These are phyloP conservation scores for Teratosphaeria nubilosa DNA, from an alignment of 2,329 filamentous ascomycete species.

Conservation along the genomic window DNA sequence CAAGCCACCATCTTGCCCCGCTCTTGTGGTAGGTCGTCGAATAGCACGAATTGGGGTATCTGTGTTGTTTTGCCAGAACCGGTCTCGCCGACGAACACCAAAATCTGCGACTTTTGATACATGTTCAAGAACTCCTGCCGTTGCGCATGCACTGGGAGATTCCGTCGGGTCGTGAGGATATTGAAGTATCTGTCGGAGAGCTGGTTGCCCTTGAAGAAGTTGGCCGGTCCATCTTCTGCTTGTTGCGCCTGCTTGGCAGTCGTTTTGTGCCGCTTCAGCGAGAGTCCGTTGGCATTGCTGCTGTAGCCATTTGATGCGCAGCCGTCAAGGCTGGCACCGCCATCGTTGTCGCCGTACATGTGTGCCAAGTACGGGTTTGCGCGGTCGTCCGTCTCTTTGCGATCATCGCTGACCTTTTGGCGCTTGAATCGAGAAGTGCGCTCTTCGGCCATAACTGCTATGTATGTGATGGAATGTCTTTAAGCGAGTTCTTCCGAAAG, in stretches of 20 bases:
- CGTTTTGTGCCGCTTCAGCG: constrained; percentile 66
- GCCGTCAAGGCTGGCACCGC: constrained; percentile 8
- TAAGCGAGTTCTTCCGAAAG: not conserved
- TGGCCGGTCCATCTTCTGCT: constrained; percentile 70
- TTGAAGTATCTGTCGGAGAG: constrained; percentile 80
- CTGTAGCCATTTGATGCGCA: constrained; percentile 20
- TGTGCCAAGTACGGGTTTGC: constrained; percentile 88
- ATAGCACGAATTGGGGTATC: constrained; percentile 96
- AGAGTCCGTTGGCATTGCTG: constrained; percentile 14
- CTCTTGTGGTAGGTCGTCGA: constrained; percentile 84
- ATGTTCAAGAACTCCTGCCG: constrained; percentile 84
- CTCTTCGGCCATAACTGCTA: not conserved
- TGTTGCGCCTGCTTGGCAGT: constrained; percentile 63
- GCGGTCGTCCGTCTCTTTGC: constrained; percentile 35
- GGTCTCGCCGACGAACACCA: constrained; percentile 97
- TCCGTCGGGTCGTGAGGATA: constrained; percentile 73
- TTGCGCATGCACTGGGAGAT: constrained; percentile 86
- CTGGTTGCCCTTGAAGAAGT: constrained; percentile 71
- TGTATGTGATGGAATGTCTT: not conserved
- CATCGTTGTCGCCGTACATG: constrained; percentile 43
- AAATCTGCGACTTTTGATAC: constrained; percentile 88
- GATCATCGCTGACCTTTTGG: constrained; percentile 48
- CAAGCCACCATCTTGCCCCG: constrained; percentile 87
- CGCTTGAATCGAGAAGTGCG: constrained; percentile 27
- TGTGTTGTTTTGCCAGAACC: constrained; percentile 99